phyloP scores from a whole-genome alignment of 345 rosid genomes.

The Leavenworthia alabamica region DNA sequence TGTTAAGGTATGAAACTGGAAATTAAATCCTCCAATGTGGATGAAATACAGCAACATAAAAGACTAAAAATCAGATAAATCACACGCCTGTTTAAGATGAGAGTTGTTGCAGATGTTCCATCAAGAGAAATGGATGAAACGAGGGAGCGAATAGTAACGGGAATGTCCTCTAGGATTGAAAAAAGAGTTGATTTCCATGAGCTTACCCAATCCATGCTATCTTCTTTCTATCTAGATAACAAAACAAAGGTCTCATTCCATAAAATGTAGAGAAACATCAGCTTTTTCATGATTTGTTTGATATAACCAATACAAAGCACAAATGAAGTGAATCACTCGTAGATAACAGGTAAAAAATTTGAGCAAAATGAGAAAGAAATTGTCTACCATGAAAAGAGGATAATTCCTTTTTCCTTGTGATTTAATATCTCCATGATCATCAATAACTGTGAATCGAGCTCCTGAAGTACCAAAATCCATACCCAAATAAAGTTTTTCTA shows the following conservation, averaged over 20 bases:
- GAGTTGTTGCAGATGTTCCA: conserved; percentile 91
- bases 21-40: too few species aligned
- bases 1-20: too few species aligned
- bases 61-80: too few species aligned
- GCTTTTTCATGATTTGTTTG: too few species aligned
- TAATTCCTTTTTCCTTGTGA: conserved; percentile 68
- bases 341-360: too few species aligned
- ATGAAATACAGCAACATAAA: too few species aligned
- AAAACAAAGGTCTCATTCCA: conserved; percentile 33
- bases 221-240: conserved; percentile 73
- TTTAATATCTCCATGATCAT: conserved; percentile 48
- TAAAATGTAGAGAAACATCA: not conserved
- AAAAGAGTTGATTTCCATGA: conserved; percentile 78
- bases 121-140: conserved; percentile 70
- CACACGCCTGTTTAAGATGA: conserved; percentile 64
- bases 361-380: too few species aligned
- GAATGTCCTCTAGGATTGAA: conserved; percentile 63
- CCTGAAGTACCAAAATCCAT: conserved; percentile 98
- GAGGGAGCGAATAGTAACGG: conserved; percentile 45
- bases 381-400: conserved; percentile 49
- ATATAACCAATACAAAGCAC: too few species aligned
- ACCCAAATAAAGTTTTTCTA: conserved; percentile 60
- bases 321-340: not conserved
- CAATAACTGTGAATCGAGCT: conserved; percentile 71
- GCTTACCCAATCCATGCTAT: conserved; percentile 55